Evolutionary conservation across 2,329 filamentous ascomycete genomes (phyloP).

Genomic region (Aphanocladium album): DNA sequence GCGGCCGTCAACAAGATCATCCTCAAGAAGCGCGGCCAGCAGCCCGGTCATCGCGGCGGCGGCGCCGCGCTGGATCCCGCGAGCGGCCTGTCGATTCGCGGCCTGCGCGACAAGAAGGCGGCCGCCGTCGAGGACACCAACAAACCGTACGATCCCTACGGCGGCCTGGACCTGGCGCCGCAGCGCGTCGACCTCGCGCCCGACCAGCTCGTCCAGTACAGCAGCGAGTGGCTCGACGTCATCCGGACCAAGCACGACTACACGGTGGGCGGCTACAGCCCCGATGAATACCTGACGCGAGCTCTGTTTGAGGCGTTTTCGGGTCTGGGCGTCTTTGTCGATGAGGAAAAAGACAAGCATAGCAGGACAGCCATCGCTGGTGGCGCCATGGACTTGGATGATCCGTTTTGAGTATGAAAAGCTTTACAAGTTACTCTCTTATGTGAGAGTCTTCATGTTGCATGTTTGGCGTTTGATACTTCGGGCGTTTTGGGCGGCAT

Average conservation of each 20-base stretch:
- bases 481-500: not conserved
- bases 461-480: not conserved
- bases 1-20: constrained; percentile 56
- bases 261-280: constrained; percentile 75
- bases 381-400: constrained; percentile 45
- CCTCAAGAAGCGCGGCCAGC: constrained; percentile 67
- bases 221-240: constrained; percentile 66
- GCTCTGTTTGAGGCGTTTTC: constrained; percentile 86
- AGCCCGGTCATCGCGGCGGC: constrained; percentile 28
- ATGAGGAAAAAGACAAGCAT: constrained; percentile 60
- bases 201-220: constrained; percentile 57
- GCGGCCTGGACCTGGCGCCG: constrained; percentile 62
- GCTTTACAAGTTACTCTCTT: not conserved
- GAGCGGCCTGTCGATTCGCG: constrained; percentile 72
- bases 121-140: constrained; percentile 44
- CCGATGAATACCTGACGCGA: constrained; percentile 74
- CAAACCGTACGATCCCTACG: constrained; percentile 84
- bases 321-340: constrained; percentile 80
- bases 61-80: constrained; percentile 67
- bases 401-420: constrained; percentile 32
- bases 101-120: constrained; percentile 62
- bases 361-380: constrained; percentile 27
- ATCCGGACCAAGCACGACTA: constrained; percentile 61
- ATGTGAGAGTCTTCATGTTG: not conserved
- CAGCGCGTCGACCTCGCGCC: constrained; percentile 60